These are phyloP conservation scores for Kazachstania sp. DNA, from an alignment of 1,139 yeast genomes.

Conservation along the genomic window DNA sequence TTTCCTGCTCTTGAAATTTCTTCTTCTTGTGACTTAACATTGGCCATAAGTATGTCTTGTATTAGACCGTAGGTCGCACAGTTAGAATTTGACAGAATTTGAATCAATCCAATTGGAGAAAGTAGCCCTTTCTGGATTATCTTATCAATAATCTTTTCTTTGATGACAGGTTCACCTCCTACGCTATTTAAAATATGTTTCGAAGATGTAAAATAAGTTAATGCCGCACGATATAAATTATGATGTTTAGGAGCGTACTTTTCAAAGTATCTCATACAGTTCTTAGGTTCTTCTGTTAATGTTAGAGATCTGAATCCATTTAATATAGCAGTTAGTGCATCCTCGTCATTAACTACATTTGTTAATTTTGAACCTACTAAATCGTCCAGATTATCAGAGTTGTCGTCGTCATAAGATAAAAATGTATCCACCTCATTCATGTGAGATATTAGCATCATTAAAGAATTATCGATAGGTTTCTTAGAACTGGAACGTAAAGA, in stretches of 20 bases:
- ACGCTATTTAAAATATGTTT: slow-evolving; percentile 46
- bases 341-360: slow-evolving; percentile 23
- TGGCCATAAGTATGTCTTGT: slow-evolving; percentile 57
- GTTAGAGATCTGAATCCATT: slow-evolving; percentile 60
- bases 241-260: slow-evolving; percentile 57
- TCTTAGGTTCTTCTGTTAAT: slow-evolving; percentile 48
- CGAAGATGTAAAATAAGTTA: slow-evolving; percentile 56
- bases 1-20: slow-evolving; percentile 64
- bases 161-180: slow-evolving; percentile 43
- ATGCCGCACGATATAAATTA: slow-evolving; percentile 56
- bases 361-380: no score
- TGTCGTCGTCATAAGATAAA: slow-evolving; percentile 5
- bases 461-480: slow-evolving; percentile 44
- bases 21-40: slow-evolving; percentile 50
- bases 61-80: slow-evolving; percentile 68
- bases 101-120: slow-evolving; percentile 70
- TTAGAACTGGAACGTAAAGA: slow-evolving; percentile 3
- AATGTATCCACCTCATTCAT: slow-evolving; percentile 42
- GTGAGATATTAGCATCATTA: slow-evolving; percentile 58
- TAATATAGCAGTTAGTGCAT: slow-evolving; percentile 39
- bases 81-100: slow-evolving; percentile 54
- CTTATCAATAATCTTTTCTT: slow-evolving; percentile 40
- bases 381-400: no score
- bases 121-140: slow-evolving; percentile 48
- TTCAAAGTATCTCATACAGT: slow-evolving; percentile 48